Evolutionary conservation across 345 rosid species (phyloP), one percentile per base, ranked within the genome.

Genomic region (Pistacia atlantica): DNA sequence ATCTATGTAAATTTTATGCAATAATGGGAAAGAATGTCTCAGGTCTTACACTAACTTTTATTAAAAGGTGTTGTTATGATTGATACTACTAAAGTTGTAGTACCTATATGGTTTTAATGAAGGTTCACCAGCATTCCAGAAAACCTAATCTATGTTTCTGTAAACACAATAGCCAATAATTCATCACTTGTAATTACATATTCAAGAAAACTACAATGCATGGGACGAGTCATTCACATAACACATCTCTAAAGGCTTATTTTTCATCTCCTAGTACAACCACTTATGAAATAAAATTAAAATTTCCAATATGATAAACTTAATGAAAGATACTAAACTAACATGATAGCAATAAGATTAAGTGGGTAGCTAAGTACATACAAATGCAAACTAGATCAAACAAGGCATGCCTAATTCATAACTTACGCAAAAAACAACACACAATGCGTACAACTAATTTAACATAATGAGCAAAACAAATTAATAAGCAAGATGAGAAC

Each of bases 1-100:
- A 10, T 65, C 25, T 22, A 8, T 65, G 71, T 75, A 75, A 37
- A 75, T 54, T 54, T 52, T 38, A 65, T 55, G 77, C 55, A 65
- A 75, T 75, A 75, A 38, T 22, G 51, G 37, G 63, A 38, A 65
- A 37, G 42, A 51, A 71, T 75, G 71, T 38, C 38, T 37, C 38
- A 38, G n/a, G 25, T 38, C 38, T 65, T 55, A 16, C 42, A 37
- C 64, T 65, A 56, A 54, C 35, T 65, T 33, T 52, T 20, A 46
- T 74, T 11, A 12, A 17, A 54, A 38, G 38, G 37, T 64, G 69
- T 35, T 58, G n/a, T 54, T 61, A 59, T 17, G 22, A 74, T 64
- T 54, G 56, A 55, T 65, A 31, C 45, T 17, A 13, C 48, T 37
- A 65, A 2, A 12, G 14, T 20, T 22, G 20, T 13, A 45, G 18